These are phyloP conservation scores for Trichomonas gallinae DNA, from an alignment of 208 protist species.

Conservation along the genomic window DNA sequence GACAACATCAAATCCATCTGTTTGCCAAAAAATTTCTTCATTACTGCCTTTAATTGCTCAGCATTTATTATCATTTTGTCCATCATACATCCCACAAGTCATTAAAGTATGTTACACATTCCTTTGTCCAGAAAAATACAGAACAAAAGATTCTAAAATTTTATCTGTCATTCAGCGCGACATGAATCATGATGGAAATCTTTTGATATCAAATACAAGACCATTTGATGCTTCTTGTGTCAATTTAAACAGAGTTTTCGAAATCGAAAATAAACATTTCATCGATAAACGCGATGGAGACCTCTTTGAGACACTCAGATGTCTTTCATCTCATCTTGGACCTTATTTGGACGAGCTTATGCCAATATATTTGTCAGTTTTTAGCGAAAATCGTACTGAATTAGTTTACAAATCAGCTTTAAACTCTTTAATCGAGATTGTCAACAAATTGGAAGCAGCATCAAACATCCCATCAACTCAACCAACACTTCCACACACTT, in stretches of 20 bases:
- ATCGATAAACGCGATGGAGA: not conserved
- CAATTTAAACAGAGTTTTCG: not conserved
- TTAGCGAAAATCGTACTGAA: not conserved
- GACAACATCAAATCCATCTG: not conserved
- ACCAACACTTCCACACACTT: not conserved
- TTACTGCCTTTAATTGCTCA: not conserved
- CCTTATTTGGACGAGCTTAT: not conserved
- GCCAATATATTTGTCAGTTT: not conserved
- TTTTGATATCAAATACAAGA: not conserved
- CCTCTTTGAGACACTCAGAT: not conserved
- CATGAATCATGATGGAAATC: not conserved
- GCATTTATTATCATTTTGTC: not conserved
- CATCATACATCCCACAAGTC: not conserved
- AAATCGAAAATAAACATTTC: slow-evolving; percentile 3
- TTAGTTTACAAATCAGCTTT: not conserved
- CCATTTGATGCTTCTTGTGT: not conserved
- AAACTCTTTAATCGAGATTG: not conserved
- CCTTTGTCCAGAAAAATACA: not conserved
- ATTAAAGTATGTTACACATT: not conserved
- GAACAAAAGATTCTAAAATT: not conserved
- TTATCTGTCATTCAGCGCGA: not conserved
- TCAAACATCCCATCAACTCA: not conserved
- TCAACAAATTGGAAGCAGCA: not conserved
- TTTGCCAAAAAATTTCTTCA: not conserved
- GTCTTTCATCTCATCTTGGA: not conserved